Evolutionary conservation across 1,284 basidiomycete species (phyloP), one percentile per base, ranked within the genome.

Genomic region (Ganoderma meredithae): DNA sequence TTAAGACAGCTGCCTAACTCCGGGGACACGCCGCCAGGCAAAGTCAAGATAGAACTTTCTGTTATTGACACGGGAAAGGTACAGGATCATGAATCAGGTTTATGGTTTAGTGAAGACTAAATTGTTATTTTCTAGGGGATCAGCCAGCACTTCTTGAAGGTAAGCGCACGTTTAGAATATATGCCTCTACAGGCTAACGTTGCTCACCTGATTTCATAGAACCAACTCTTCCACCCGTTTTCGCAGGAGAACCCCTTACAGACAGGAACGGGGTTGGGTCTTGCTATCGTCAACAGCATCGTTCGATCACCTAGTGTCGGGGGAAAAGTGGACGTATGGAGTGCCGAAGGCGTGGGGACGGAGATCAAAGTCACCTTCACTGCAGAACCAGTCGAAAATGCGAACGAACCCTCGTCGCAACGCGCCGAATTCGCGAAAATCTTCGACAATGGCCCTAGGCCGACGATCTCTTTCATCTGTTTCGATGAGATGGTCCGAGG

Each of bases 191-290:
- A 36, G 27, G 56, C 44, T 66, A 47, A 53, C 36, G 58, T n/a
- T 13, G 39, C 7, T 40, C 25, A 49, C 43, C 62, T 19, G 43
- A 40, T 49, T 25, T 75, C 27, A 75, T 52, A 96, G 89, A 96
- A 98, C 73, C 95, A 98, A 81, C 85, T 99, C 2, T 99, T 98
- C 83, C 96, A 98, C 75, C 97, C 97, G 0, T 99, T 99, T 81
- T 96, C 96, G 0, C 97, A 98, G 82, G 93, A 95, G 79, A 95
- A 96, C 74, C 93, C 95, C 1, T 79, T 95, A 10, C 95, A 97
- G 76, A 92, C 95, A 1, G 97, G 97, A 1, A 99, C 97, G 0
- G 97, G 97, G 19, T 87, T 99, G 2, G 97, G 97, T n/a, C 88
- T 98, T 27, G 96, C 97, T 27, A 99, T 99, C 73, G 97, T 98